Evolutionary conservation across 257 asterid species (phyloP).

Genomic region (Solanum phureja): DNA sequence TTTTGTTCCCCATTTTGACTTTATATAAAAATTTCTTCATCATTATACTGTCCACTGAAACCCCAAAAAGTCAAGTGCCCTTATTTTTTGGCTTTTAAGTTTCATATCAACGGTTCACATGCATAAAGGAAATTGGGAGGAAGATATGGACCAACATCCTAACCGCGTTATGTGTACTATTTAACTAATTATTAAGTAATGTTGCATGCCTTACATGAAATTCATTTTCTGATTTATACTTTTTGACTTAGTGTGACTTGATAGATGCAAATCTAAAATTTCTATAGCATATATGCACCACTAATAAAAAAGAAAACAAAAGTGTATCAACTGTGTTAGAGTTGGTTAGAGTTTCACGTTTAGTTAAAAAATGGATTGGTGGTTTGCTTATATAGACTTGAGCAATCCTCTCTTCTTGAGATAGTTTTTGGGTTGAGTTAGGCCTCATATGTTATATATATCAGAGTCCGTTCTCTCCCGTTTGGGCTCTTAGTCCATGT

Average conservation of each 20-base stretch:
- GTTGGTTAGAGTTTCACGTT: neutral
- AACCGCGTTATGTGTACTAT: neutral
- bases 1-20: conserved; percentile 20
- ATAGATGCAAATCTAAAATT: no score
- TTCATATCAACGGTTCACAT: conserved; percentile 4
- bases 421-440: neutral
- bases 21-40: neutral
- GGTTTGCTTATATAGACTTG: neutral
- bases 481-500: neutral
- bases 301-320: neutral
- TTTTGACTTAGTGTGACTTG: conserved; percentile 17
- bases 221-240: neutral
- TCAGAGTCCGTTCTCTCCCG: neutral
- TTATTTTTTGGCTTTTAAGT: neutral
- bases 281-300: neutral
- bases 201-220: neutral
- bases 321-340: neutral
- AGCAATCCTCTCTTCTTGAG: no score
- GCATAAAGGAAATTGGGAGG: neutral
- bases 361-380: no score
- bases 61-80: neutral
- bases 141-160: neutral
- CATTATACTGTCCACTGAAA: conserved; percentile 12
- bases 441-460: no score
- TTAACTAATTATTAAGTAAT: neutral